These are phyloP conservation scores for Aspergillus leporis DNA, from an alignment of 495 filamentous ascomycete genomes.

Conservation along the genomic window DNA sequence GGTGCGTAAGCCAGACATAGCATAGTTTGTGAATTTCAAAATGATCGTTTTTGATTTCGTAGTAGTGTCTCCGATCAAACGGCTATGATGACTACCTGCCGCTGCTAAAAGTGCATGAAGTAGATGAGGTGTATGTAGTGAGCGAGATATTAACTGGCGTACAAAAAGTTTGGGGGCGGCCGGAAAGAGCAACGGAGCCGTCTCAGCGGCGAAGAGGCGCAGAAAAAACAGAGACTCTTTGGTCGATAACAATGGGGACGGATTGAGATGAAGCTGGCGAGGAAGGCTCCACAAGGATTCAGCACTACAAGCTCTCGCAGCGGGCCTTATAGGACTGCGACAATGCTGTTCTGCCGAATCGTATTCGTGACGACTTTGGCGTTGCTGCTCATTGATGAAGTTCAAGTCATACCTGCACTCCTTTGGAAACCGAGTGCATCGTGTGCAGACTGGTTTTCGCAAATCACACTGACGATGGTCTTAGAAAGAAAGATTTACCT, in stretches of 20 bases:
- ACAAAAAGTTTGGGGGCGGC: conserved; percentile 28
- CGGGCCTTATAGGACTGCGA: background rate
- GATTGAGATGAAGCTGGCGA: conserved; percentile 20
- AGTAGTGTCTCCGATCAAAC: conserved; percentile 22
- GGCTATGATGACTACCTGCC: conserved; percentile 32
- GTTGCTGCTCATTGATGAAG: conserved; percentile 17
- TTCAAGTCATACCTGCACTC: conserved; percentile 28
- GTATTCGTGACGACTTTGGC: background rate
- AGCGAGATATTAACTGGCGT: conserved; percentile 24
- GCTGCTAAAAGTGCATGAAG: conserved; percentile 31
- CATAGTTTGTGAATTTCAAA: conserved; percentile 34
- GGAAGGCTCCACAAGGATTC: background rate
- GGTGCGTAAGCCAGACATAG: conserved; percentile 28
- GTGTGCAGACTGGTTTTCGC: conserved; percentile 27
- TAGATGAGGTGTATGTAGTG: conserved; percentile 31
- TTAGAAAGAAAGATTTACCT: background rate
- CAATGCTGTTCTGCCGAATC: background rate
- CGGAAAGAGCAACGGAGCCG: conserved; percentile 30
- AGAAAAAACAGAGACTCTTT: conserved; percentile 29
- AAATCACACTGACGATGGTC: conserved; percentile 28
- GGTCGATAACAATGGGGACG: conserved; percentile 24
- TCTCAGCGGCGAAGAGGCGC: conserved; percentile 30
- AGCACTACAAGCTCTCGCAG: background rate
- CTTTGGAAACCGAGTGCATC: conserved; percentile 31
- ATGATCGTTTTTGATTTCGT: conserved; percentile 15